A percentile compares a stretch with the other conserved stretches of the same genome.
These are phyloP conservation scores for Calonectria pteridis DNA, from an alignment of 2,329 filamentous ascomycete species.

Conservation along the genomic window DNA sequence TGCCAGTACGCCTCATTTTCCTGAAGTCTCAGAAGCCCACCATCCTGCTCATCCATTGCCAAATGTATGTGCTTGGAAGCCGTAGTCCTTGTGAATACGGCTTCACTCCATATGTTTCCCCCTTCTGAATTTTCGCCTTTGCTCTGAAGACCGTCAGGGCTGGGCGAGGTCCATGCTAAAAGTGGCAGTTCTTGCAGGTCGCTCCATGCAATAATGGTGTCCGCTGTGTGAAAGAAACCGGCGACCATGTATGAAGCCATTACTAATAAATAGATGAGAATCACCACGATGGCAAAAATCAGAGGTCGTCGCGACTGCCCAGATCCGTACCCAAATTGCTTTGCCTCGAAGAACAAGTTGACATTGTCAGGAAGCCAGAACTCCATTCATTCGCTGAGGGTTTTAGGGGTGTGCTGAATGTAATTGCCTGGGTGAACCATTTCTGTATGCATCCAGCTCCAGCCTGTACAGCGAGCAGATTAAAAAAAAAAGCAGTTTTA, in stretches of 20 bases:
- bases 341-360: not conserved
- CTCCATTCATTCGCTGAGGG: not conserved
- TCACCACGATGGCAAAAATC: not conserved
- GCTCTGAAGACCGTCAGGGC: not conserved
- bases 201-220: not conserved
- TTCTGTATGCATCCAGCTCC: too few species aligned
- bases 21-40: not conserved
- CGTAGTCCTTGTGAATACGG: not conserved
- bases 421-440: too few species aligned
- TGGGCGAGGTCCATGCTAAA: not conserved
- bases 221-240: not conserved
- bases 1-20: not conserved
- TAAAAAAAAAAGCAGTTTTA: too few species aligned
- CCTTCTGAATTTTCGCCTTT: not conserved
- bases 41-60: not conserved
- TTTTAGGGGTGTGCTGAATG: not conserved
- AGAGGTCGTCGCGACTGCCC: not conserved
- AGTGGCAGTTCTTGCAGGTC: slow-evolving; percentile 1
- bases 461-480: too few species aligned
- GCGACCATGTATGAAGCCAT: not conserved
- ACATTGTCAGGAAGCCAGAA: not conserved
- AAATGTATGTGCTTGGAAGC: not conserved
- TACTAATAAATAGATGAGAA: not conserved
- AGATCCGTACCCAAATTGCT: slow-evolving; percentile 4
- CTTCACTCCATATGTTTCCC: not conserved